Evolutionary conservation across 2,329 filamentous ascomycete species (phyloP).

Genomic region (Mycosphaerella arachidis): DNA sequence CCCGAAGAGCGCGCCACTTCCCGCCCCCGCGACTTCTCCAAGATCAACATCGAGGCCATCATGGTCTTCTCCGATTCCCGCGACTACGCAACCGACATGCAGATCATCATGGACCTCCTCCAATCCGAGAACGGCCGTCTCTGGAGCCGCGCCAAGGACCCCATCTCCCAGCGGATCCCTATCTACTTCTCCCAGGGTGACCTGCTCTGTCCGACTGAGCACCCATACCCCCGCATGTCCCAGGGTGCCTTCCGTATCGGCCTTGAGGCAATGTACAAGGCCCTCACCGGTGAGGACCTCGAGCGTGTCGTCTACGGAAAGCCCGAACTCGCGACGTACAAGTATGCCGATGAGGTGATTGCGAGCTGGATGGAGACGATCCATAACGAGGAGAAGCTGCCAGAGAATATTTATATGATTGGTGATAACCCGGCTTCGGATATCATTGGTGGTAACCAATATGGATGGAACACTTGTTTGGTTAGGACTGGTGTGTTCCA

Average conservation of each 20-base stretch:
- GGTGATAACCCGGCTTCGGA: conserved; percentile 71
- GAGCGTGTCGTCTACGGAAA: conserved; percentile 75
- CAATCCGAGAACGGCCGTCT: conserved; percentile 64
- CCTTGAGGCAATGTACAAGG: conserved; percentile 69
- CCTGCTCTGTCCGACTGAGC: conserved; percentile 52
- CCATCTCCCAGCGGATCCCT: conserved; percentile 61
- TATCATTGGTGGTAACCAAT: conserved; percentile 73
- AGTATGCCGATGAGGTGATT: conserved; percentile 71
- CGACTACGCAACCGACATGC: conserved; percentile 70
- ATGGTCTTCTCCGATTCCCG: conserved; percentile 70
- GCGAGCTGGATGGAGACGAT: conserved; percentile 70
- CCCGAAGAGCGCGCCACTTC: conserved; percentile 63
- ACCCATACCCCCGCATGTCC: conserved; percentile 62
- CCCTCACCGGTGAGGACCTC: conserved; percentile 63
- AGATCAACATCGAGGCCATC: conserved; percentile 68
- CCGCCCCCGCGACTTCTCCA: conserved; percentile 65
- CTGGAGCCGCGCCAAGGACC: conserved; percentile 61
- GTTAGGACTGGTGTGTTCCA: conserved; percentile 76
- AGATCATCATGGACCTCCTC: conserved; percentile 70
- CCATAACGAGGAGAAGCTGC: conserved; percentile 66
- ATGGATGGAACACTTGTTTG: conserved; percentile 76
- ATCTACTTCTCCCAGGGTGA: conserved; percentile 70
- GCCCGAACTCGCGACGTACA: conserved; percentile 71
- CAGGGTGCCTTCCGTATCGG: conserved; percentile 72
- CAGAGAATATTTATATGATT: conserved; percentile 70